phyloP scores from a whole-genome alignment of 768 basidiomycete species.

The Psilocybe cubensis region DNA sequence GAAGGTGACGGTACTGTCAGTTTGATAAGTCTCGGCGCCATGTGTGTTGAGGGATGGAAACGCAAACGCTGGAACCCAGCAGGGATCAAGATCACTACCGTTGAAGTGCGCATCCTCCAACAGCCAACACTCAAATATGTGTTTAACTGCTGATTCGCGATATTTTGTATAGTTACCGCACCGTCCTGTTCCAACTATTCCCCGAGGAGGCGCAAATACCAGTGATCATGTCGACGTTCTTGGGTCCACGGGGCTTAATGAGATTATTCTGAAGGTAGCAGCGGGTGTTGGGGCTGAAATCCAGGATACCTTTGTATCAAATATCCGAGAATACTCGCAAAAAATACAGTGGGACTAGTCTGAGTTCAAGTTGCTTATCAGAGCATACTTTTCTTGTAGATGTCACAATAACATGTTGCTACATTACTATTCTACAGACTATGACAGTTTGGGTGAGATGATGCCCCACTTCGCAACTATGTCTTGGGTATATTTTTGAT shows the following conservation, averaged over 20 bases:
- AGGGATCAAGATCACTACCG: slow-evolving; percentile 82
- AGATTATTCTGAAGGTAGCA: slow-evolving; percentile 89
- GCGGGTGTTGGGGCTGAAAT: slow-evolving; percentile 81
- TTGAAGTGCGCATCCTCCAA: slow-evolving; percentile 61
- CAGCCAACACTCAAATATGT: neutral
- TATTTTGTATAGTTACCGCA: slow-evolving; percentile 75
- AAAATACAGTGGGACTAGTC: slow-evolving; percentile 79
- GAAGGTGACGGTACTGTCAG: slow-evolving; percentile 97
- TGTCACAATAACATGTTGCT: neutral
- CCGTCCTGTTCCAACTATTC: slow-evolving; percentile 70
- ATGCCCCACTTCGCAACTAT: slow-evolving; percentile 16
- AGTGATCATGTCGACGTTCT: slow-evolving; percentile 89
- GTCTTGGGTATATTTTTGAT: slow-evolving; percentile 22
- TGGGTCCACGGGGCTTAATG: slow-evolving; percentile 81
- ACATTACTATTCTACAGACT: too few species aligned
- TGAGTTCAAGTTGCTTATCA: too few species aligned
- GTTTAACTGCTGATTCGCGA: neutral
- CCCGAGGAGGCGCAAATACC: slow-evolving; percentile 90
- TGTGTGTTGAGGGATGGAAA: slow-evolving; percentile 98
- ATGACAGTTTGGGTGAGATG: neutral
- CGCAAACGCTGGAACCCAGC: slow-evolving; percentile 89
- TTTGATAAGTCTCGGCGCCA: slow-evolving; percentile 85
- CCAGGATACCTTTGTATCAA: slow-evolving; percentile 69
- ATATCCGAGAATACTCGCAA: slow-evolving; percentile 75
- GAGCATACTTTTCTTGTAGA: neutral